Base-by-base conservation (phyloP, 257 asterid species). In the Nicotiana otophora region DNA sequence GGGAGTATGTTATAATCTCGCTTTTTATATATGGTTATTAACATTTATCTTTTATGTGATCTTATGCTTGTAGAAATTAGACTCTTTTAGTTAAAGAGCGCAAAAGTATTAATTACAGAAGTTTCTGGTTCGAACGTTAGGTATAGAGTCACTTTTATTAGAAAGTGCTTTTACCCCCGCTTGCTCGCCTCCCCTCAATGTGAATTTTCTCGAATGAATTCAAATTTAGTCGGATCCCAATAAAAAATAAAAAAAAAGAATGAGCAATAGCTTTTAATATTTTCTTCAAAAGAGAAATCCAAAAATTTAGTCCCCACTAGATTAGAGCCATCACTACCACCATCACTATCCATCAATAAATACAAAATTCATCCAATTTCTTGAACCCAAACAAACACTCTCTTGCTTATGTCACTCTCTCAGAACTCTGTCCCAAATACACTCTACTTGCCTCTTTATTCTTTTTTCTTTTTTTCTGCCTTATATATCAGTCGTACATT, bases 281-380 rank as follows among this genome's bases (percentile, higher is more conserved):
- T 60, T 58, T 60, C 5, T 34, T 84, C 83, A 84, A 83, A 42
- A 53, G 81, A 68, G 72, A 80, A 85, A 11, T 36, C 57, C 33
- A 42, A 70, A 39, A 70, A n/a, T 3, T 31, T 2, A 36, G 61
- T 77, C 85, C 82, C 63, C 91, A 55, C 82, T 53, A 84, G 67
- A 58, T 76, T 81, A 86, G 80, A 82, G 82, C 84, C 91, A 86
- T 87, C 93, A 81, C 88, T 82, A 66, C 78, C 70, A 86, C 90
- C 91, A 75, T 58, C 83, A 88, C 86, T 83, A 31, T 75, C 80
- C 80, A 81, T 81, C 51, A 57, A 55, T 48, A 76, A 46, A 76
- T 78, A 39, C 80, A 58, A 58, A 58, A n/a, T 20, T 82, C 88
- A 67, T 75, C 82, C 82, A 84, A 39, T 82, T 69, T 64, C 68